Percentiles rank a stretch among this genome's conserved stretches.
Conservation (phyloP, 2,329 filamentous ascomycete species). For the Colletotrichum destructivum region DNA sequence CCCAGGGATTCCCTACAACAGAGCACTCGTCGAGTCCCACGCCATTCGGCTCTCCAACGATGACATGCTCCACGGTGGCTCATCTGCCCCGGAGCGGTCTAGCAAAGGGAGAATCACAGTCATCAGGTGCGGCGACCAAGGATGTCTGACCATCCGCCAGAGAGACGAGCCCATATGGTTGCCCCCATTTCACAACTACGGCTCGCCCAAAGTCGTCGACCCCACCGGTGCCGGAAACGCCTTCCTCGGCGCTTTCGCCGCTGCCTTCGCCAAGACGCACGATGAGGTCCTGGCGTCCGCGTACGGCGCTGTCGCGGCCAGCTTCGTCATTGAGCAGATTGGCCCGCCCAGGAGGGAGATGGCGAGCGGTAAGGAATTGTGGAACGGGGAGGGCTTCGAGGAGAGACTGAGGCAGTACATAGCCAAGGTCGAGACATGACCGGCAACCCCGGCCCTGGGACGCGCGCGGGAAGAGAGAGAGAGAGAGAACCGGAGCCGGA, state of each 20-base stretch:
- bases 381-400: constrained; percentile 36
- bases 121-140: constrained; percentile 19
- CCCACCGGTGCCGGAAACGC: constrained; percentile 21
- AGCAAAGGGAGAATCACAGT: neutral
- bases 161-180: constrained; percentile 6
- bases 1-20: neutral
- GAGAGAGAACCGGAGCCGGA: too few species aligned
- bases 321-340: constrained; percentile 33
- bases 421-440: neutral
- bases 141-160: constrained; percentile 10
- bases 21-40: neutral
- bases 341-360: constrained; percentile 21
- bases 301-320: constrained; percentile 33
- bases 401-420: constrained; percentile 14
- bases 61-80: neutral
- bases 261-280: neutral
- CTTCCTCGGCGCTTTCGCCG: constrained; percentile 28
- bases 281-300: constrained; percentile 29
- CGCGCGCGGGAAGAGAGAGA: neutral
- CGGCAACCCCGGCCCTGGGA: neutral
- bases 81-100: too few species aligned
- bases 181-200: constrained; percentile 24
- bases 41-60: neutral
- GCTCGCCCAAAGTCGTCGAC: neutral
- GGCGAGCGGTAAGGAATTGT: constrained; percentile 6